Evolutionary conservation across 2,329 filamentous ascomycete genomes (phyloP), one percentile per base, ranked within the genome.

Genomic region (Beauveria sp.): DNA sequence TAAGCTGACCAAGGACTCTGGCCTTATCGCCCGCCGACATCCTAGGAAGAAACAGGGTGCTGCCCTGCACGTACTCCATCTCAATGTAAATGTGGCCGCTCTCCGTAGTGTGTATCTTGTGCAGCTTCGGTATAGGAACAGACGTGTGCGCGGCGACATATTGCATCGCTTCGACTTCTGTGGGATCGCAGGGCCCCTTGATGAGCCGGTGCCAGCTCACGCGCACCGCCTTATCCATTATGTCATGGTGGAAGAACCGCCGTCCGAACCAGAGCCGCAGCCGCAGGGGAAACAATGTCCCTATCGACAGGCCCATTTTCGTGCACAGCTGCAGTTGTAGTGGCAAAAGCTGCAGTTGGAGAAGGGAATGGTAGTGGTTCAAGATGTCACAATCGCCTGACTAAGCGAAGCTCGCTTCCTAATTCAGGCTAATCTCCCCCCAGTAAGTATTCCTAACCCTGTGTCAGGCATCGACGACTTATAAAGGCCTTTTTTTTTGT

Each of bases 131-230:
- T 1, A 73, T 57, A 8, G 71, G 71, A 38, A 73, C 65, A 3
- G 56, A 59, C 34, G 70, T 72, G 54, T 71, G 63, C 51, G 51
- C 38, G 43, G 69, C 66, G 58, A 73, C 61, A 54, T 72, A 73
- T 55, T 68, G 66, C 67, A 72, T 68, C 14, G 69, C 70, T 56
- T 71, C 70, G 5, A 72, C 62, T 63, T 72, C 69, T 1, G 67
- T 57, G 5, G 68, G 69, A 20, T 65, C 60, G 59, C 68, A 70
- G 65, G 69, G 70, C 62, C 70, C 69, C 60, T 71, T 71, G 63
- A 71, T 69, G 55, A 72, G 38, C 43, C 70, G 67, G 55, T 69
- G 64, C 67, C 64, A 66, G 64, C 70, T 72, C 1, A 71, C 67
- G 64, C 70, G 66, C 1, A 64, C 28, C 9, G 18, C 34, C 34